phyloP scores from a whole-genome alignment of 805 yeast genomes.

The Candida nitratophila region DNA sequence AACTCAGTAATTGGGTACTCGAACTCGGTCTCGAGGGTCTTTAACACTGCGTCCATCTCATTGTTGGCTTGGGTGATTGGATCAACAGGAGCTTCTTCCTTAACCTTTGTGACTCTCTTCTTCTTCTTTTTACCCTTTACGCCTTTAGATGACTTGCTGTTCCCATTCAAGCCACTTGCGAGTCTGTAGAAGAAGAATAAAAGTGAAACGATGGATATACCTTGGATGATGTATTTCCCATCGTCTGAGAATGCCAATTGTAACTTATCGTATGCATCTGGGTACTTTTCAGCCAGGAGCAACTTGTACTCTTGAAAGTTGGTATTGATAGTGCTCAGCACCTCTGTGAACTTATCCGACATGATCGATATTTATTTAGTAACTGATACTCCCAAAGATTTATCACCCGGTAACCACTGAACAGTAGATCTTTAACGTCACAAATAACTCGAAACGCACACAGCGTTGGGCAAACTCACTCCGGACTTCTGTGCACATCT shows the following conservation, averaged over 20 bases:
- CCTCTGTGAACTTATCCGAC: background rate
- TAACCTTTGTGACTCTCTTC: conserved; percentile 9
- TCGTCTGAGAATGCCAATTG: background rate
- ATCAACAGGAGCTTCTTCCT: conserved; percentile 6
- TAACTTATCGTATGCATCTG: background rate
- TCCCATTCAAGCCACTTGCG: background rate
- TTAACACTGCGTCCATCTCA: conserved; percentile 9
- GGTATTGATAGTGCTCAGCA: background rate
- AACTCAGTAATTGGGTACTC: conserved; percentile 6
- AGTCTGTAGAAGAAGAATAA: background rate
- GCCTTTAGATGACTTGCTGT: background rate
- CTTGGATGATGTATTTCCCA: background rate
- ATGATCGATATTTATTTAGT: no score
- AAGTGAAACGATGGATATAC: background rate
- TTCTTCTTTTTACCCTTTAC: conserved; percentile 5
- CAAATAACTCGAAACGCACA: no score
- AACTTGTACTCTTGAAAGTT: background rate
- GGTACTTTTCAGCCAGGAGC: background rate
- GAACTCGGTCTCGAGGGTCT: conserved; percentile 12
- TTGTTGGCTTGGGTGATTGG: conserved; percentile 13
- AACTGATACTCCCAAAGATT: no score
- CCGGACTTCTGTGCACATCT: no score
- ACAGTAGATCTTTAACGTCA: no score
- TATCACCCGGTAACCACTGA: no score
- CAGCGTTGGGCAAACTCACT: no score